Conservation (phyloP, 2,329 filamentous ascomycete genomes). For the Emmonsia crescens region DNA sequence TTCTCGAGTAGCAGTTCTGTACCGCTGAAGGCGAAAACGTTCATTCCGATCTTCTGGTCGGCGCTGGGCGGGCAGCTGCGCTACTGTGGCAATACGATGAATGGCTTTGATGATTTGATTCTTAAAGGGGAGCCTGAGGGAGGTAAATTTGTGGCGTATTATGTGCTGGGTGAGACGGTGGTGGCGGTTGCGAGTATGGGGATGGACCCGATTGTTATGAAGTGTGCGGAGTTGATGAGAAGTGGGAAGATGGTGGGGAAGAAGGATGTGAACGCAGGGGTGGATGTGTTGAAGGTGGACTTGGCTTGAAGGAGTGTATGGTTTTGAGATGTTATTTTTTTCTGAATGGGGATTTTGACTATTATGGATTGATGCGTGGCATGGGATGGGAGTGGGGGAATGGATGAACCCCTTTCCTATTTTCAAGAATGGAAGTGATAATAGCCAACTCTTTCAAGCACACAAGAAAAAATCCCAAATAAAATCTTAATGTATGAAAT, state of each 20-base stretch:
- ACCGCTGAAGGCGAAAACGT: constrained; percentile 51
- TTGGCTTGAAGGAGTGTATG: constrained; percentile 5
- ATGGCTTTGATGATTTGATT: constrained; percentile 78
- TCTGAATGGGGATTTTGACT: background rate
- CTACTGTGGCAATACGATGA: constrained; percentile 79
- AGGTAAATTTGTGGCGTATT: constrained; percentile 80
- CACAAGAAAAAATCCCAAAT: background rate
- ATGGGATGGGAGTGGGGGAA: background rate
- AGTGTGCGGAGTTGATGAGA: constrained; percentile 77
- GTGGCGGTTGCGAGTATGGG: constrained; percentile 88
- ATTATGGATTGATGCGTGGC: background rate
- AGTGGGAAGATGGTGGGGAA: constrained; percentile 72
- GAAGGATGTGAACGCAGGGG: constrained; percentile 54
- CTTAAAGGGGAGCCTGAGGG: constrained; percentile 66
- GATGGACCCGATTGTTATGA: constrained; percentile 73
- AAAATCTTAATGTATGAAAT: background rate
- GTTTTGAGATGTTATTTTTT: background rate
- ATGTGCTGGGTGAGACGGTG: constrained; percentile 72
- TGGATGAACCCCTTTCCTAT: background rate
- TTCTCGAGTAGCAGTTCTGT: constrained; percentile 10
- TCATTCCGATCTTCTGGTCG: constrained; percentile 96
- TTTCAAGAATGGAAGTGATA: background rate
- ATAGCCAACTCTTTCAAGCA: no score
- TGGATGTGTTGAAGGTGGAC: constrained; percentile 28
- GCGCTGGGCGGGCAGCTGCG: constrained; percentile 79